Conservation (phyloP, 2,329 filamentous ascomycete genomes). For the Calonectria honghensis region DNA sequence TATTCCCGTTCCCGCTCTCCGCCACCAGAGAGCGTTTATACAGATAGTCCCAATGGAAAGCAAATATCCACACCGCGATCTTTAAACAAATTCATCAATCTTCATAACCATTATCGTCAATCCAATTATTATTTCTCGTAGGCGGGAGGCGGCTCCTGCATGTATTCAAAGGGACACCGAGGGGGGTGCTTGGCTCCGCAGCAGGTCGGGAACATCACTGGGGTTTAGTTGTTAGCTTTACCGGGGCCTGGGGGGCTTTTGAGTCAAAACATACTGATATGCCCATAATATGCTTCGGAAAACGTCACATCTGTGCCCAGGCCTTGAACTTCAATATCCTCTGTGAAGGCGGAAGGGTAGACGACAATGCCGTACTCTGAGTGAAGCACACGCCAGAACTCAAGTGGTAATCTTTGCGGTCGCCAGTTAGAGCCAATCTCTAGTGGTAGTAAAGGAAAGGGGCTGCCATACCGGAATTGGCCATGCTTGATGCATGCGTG, state of each 20-base stretch:
- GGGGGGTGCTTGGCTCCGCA: constrained; percentile 56
- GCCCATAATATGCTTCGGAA: constrained; percentile 61
- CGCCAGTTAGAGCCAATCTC: constrained; percentile 22
- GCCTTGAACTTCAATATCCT: constrained; percentile 58
- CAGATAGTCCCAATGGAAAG: neutral
- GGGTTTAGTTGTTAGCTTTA: constrained; percentile 37
- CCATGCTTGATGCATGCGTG: constrained; percentile 62
- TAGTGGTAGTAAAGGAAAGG: neutral
- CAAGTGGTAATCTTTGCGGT: constrained; percentile 57
- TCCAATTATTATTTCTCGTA: constrained; percentile 55
- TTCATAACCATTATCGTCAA: constrained; percentile 21
- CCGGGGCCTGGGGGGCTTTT: too few species aligned
- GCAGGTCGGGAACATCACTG: constrained; percentile 61
- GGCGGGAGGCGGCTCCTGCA: constrained; percentile 61
- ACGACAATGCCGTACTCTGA: constrained; percentile 64
- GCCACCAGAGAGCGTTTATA: neutral
- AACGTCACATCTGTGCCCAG: constrained; percentile 60
- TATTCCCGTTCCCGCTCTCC: neutral
- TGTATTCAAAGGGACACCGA: constrained; percentile 62
- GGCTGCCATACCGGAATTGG: constrained; percentile 59
- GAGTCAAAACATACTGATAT: constrained; percentile 57
- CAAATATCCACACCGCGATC: neutral
- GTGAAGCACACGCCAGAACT: constrained; percentile 63
- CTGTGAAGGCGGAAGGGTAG: constrained; percentile 63
- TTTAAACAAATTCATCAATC: constrained; percentile 1